Evolutionary conservation across 1,284 basidiomycete species (phyloP).

Genomic region (Singerocomus inundabilis): DNA sequence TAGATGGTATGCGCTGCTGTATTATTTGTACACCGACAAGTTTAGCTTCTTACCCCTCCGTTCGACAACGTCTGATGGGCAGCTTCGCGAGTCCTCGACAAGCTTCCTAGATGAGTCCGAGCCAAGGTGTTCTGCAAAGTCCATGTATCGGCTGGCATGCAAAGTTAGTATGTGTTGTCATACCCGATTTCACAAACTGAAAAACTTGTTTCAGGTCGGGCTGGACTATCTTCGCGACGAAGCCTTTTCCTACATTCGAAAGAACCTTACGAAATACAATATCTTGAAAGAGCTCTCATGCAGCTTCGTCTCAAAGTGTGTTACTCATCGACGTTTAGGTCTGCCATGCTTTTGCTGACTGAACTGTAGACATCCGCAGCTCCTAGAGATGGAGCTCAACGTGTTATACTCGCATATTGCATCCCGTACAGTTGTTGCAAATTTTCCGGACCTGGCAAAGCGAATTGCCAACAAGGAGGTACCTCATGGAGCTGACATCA

Average conservation of each 20-base stretch:
- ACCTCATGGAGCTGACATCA: constrained; percentile 22
- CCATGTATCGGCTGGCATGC: constrained; percentile 31
- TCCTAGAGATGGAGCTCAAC: constrained; percentile 30
- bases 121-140: constrained; percentile 31
- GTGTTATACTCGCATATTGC: constrained; percentile 21
- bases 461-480: constrained; percentile 21
- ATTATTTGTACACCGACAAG: constrained; percentile 28
- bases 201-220: constrained; percentile 17
- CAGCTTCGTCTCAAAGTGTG: constrained; percentile 23
- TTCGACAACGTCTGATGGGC: constrained; percentile 1
- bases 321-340: too few relatives aligned
- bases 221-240: constrained; percentile 19
- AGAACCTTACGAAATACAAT: constrained; percentile 25
- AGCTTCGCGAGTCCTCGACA: background rate
- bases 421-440: constrained; percentile 13
- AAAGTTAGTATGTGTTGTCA: constrained; percentile 17
- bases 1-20: constrained; percentile 30
- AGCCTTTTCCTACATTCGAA: constrained; percentile 20
- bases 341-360: background rate
- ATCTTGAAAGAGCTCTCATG: constrained; percentile 24
- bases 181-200: background rate
- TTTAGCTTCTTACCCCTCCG: constrained; percentile 28
- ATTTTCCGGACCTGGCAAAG: constrained; percentile 13
- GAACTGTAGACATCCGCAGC: constrained; percentile 14
- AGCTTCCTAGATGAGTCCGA: constrained; percentile 1